phyloP scores from a whole-genome alignment of 208 protist species.

The Strigomonas culicis region DNA sequence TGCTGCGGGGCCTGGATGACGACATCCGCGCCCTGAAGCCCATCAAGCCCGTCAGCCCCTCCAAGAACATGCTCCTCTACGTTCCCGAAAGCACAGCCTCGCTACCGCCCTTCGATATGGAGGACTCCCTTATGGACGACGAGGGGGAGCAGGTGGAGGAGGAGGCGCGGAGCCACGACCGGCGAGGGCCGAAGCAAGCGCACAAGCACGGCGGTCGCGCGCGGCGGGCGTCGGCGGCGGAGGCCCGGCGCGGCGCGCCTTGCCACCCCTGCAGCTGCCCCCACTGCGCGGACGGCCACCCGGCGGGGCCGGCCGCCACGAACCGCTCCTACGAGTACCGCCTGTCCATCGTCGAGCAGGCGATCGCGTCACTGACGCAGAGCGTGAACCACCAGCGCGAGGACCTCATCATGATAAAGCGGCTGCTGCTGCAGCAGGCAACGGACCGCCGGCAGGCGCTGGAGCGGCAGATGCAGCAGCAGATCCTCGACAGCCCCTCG shows the following conservation, averaged over 20 bases:
- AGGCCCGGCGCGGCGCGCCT: neutral
- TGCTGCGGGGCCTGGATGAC: slow-evolving; percentile 78
- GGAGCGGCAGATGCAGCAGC: slow-evolving; percentile 32
- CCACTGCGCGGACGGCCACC: neutral
- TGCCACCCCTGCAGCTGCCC: neutral
- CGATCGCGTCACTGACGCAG: slow-evolving; percentile 70
- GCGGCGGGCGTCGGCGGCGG: too few species aligned
- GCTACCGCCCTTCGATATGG: neutral
- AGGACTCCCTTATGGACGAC: slow-evolving; percentile 13
- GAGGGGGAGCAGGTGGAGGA: slow-evolving; percentile 18
- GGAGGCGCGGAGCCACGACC: neutral
- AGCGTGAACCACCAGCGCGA: slow-evolving; percentile 79
- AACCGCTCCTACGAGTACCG: slow-evolving; percentile 38
- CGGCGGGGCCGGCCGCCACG: neutral
- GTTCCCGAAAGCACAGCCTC: slow-evolving; percentile 31
- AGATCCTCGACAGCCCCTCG: slow-evolving; percentile 4
- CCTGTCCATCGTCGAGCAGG: slow-evolving; percentile 58
- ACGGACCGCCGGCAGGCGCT: slow-evolving; percentile 48
- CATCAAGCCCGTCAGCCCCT: slow-evolving; percentile 60
- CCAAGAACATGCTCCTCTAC: slow-evolving; percentile 72
- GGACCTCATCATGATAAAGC: slow-evolving; percentile 82
- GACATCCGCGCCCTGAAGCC: slow-evolving; percentile 77
- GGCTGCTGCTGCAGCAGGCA: slow-evolving; percentile 79
- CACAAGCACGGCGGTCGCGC: too few species aligned
- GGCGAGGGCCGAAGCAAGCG: neutral